These are phyloP conservation scores for Dactylellina parvicollis DNA, from an alignment of 2,329 filamentous ascomycete species.

Conservation along the genomic window DNA sequence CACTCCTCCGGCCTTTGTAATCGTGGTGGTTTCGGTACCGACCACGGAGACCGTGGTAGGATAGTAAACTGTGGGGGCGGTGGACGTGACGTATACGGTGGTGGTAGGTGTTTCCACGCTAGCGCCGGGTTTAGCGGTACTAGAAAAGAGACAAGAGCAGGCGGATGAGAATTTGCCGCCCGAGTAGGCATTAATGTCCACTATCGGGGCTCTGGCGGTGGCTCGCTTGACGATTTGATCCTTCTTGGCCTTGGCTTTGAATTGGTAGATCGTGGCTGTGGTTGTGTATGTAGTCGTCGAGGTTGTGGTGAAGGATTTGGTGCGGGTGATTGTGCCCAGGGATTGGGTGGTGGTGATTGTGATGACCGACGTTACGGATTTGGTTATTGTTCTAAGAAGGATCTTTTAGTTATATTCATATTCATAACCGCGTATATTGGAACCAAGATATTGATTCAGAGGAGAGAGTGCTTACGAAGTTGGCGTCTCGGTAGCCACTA, in stretches of 20 bases:
- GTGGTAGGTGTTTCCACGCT: background rate
- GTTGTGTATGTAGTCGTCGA: constrained; percentile 57
- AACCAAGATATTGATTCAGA: background rate
- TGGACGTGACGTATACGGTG: constrained; percentile 11
- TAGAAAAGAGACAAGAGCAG: constrained; percentile 17
- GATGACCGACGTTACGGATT: constrained; percentile 2
- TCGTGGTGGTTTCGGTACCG: constrained; percentile 7
- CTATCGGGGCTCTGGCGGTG: background rate
- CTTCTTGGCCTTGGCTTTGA: constrained; percentile 31
- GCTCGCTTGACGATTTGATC: constrained; percentile 14
- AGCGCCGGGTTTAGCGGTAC: background rate
- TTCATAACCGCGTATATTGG: background rate
- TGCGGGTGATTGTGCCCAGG: constrained; percentile 17
- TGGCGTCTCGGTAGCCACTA: constrained; percentile 12
- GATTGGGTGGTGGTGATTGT: constrained; percentile 7
- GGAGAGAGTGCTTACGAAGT: constrained; percentile 10
- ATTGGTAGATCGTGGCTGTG: constrained; percentile 37
- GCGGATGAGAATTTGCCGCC: constrained; percentile 10
- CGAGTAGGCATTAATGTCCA: background rate
- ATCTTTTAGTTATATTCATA: background rate
- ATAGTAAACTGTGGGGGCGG: background rate
- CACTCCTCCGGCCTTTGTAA: constrained; percentile 1
- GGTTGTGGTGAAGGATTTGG: constrained; percentile 47
- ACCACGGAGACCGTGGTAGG: constrained; percentile 12
- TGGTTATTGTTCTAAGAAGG: constrained; percentile 11